Evolutionary conservation across 2,329 filamentous ascomycete species (phyloP), one percentile per base, ranked within the genome.

Genomic region (Venturia effusa): DNA sequence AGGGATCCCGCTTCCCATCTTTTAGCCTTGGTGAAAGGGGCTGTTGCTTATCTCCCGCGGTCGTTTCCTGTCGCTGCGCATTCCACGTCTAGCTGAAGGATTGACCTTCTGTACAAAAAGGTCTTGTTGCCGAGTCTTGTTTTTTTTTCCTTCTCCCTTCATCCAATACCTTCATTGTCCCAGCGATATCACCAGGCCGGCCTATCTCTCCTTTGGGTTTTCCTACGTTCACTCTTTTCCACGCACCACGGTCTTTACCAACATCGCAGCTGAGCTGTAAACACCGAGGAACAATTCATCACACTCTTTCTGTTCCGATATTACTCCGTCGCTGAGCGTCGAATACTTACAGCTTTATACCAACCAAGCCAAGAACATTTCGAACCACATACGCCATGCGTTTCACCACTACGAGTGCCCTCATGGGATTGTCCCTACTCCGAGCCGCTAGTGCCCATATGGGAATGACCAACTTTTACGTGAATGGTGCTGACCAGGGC

Each of bases 401-500:
- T 57, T 34, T 57, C 30, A 57, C 51, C 19, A n/a, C 30, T 3
- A 57, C n/a, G 19, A 57, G 34, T 34, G 60, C 39, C 30, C 24
- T 64, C 8, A 15, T 64, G 8, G 74, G 71, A 62, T 66, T 82
- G 45, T 70, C 72, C 51, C 68, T 59, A 39, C 24, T 57, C 22
- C 63, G 70, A n/a, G 59, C 69, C 30, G 73, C 76, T 62, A 75
- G 75, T 59, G 83, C 83, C 51, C 86, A 89, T 70, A 88, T 85
- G 6, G 72, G 83, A 60, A 83, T 89, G 71, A 86, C 85, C 1
- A 87, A 82, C 4, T 76, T 89, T 60, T 86, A 81, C 68, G 74
- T 89, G 68, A 78, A 88, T 68, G 82, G 82, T 65, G 74, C 80
- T 59, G 80, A 82, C 69, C 85, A 68, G 74, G 88, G 88, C 66